Evolutionary conservation across 2,329 filamentous ascomycete genomes (phyloP).

Genomic region (Colletotrichum sojae): DNA sequence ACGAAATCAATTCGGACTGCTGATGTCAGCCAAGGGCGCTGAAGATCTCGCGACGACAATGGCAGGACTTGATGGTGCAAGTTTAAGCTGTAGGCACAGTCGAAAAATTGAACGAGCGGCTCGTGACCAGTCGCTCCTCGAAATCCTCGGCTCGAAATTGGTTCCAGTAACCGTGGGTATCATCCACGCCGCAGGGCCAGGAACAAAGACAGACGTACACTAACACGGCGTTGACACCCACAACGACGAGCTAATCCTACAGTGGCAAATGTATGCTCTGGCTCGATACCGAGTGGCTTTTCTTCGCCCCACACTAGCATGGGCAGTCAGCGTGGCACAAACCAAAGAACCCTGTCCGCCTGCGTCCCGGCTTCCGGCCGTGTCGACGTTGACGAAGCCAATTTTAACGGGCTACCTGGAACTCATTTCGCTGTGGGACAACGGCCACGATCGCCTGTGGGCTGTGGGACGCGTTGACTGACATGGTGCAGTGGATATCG

Average conservation of each 20-base stretch:
- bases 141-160: not conserved
- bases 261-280: constrained; percentile 11
- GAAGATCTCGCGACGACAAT: constrained; percentile 14
- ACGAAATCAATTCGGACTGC: constrained; percentile 24
- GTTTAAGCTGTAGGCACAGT: not conserved
- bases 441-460: constrained; percentile 11
- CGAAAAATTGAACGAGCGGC: not conserved
- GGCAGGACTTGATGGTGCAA: not conserved
- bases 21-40: constrained; percentile 26
- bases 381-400: constrained; percentile 12
- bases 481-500: too few species aligned
- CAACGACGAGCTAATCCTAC: constrained; percentile 6
- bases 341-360: constrained; percentile 23
- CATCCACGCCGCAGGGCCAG: not conserved
- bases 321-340: constrained; percentile 15
- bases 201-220: constrained; percentile 6
- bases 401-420: constrained; percentile 27
- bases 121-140: not conserved
- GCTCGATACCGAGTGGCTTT: constrained; percentile 22
- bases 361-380: constrained; percentile 22
- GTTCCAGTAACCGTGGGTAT: not conserved
- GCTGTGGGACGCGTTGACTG: constrained; percentile 6
- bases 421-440: constrained; percentile 18
- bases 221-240: not conserved
- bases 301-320: constrained; percentile 15